Evolutionary conservation across 2,329 filamentous ascomycete genomes (phyloP), one percentile per base, ranked within the genome.

Genomic region (Colletotrichum neosansevieriae): DNA sequence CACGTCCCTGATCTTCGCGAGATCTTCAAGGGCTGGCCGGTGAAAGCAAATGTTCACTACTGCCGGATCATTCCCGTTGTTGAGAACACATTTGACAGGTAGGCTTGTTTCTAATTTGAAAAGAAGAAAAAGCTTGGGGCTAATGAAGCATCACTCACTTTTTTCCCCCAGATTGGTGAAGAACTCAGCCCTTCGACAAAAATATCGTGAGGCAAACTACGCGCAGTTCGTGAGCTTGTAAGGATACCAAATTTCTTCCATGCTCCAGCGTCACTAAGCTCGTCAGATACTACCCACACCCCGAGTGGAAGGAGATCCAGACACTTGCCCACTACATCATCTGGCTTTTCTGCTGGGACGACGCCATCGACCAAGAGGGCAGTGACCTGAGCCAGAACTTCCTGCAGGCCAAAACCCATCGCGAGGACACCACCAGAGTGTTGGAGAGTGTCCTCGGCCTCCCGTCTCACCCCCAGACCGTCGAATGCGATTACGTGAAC

Each of bases 331-430:
- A 75, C 42, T 77, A 72, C 45, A 71, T 70, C 17, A 68, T 73
- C 38, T 79, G 77, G 77, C 47, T 78, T 15, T 69, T 79, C 15
- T 76, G 75, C 61, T 79, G 77, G 77, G 76, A 78, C 21, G 77
- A 79, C 45, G 72, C 72, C 15, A 72, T 78, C 11, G 77, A 79
- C 59, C 73, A 15, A 72, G 73, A 47, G 75, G 76, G 69, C 70
- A 72, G 42, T 17, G 74, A 75, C 34, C 56, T 78, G 54, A 73
- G 73, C 49, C 67, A 50, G 5, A 73, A 79, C 51, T 74, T 76
- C 40, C 62, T 61, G 5, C 45, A 58, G 1, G 77, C 76, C 6
- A 72, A 77, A 53, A 58, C 47, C 3, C 75, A 72, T 73, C 73
- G 77, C 44, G 29, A 21, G 4, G 66, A 63, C 54, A 77, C 77